Base-by-base conservation (phyloP, 2,329 filamentous ascomycete species). In the Thelonectria discophora region DNA sequence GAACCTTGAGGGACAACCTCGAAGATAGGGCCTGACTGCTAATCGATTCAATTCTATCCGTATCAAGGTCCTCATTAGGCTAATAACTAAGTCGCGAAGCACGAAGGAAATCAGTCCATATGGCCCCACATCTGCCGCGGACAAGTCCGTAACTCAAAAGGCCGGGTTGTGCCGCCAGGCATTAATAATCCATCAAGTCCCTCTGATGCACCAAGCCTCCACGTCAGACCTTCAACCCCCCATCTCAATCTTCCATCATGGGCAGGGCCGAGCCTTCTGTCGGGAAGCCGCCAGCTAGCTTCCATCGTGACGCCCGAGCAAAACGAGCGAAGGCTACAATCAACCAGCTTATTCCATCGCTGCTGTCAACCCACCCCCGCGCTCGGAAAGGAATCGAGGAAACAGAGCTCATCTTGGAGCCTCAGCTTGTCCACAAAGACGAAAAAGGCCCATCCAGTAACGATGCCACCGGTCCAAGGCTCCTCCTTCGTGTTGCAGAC, bases 271-370 rank as follows among this genome's bases (percentile, higher is more conserved):
- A 73, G 10, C 71, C 71, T 1, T 73, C 71, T 1, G 21, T 65
- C 1, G 65, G 68, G 1, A 63, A 60, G 4, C 67, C 69, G 5
- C 71, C 71, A 0, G 69, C 70, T 7, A 62, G 64, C 8, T 71
- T 72, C 15, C 71, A 70, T 45, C 69, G 67, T 10, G 73, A 74
- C 37, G 75, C 77, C 2, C 81, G 84, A 37, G 81, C 89, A 13
- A 87, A 87, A 67, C 78, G 80, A 58, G 86, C 85, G 30, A 84
- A 82, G 55, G 78, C 82, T 9, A 87, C 86, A 3, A 74, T 88
- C 61, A 87, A 88, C 73, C 84, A 84, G 68, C 78, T 80, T n/a
- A 82, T 90, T 11, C 87, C 87, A 2, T 76, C 82, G 0, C 75
- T 61, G 18, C 43, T 61, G 17, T 30, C 58, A 30, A 56, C 58